A percentile compares a stretch with the other conserved stretches of the same genome.
Conservation (phyloP, 2,329 filamentous ascomycete genomes). For the Hypoxylon sp. region DNA sequence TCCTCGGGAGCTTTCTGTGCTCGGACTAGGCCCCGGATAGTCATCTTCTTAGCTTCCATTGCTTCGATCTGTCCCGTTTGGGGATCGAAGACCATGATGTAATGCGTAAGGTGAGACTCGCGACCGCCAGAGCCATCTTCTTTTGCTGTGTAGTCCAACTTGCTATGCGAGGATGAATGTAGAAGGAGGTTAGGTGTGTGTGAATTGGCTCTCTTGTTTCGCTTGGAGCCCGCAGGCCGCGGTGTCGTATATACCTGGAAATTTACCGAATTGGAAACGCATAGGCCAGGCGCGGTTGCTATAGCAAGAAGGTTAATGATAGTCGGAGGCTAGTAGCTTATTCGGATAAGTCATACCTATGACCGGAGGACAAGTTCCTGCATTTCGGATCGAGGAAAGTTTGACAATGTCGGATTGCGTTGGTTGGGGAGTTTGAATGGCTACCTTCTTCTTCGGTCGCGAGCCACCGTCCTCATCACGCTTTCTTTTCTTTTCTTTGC, state of each 20-base stretch:
- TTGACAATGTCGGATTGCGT: constrained; percentile 57
- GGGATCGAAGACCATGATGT: constrained; percentile 75
- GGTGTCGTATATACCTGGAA: constrained; percentile 67
- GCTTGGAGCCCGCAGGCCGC: constrained; percentile 57
- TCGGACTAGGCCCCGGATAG: constrained; percentile 70
- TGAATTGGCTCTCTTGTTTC: constrained; percentile 59
- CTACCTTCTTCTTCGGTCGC: constrained; percentile 68
- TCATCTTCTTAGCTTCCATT: constrained; percentile 75
- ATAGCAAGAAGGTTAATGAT: neutral
- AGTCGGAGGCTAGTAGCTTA: constrained; percentile 33
- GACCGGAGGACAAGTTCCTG: constrained; percentile 66
- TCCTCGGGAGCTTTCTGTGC: constrained; percentile 67
- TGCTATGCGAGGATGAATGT: constrained; percentile 70
- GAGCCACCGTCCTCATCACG: constrained; percentile 60
- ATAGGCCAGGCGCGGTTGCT: constrained; percentile 62
- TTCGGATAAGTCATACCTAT: constrained; percentile 61
- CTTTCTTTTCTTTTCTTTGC: constrained; percentile 69
- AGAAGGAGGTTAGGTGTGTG: constrained; percentile 67
- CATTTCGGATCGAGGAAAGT: constrained; percentile 63
- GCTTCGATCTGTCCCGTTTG: constrained; percentile 72
- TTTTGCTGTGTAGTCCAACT: constrained; percentile 72
- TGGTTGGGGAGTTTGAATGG: constrained; percentile 58
- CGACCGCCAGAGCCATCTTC: constrained; percentile 63
- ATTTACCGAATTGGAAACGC: constrained; percentile 55
- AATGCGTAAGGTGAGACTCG: constrained; percentile 70